phyloP scores from a whole-genome alignment of 2,329 filamentous ascomycete species.

The Fusarium multiceps region DNA sequence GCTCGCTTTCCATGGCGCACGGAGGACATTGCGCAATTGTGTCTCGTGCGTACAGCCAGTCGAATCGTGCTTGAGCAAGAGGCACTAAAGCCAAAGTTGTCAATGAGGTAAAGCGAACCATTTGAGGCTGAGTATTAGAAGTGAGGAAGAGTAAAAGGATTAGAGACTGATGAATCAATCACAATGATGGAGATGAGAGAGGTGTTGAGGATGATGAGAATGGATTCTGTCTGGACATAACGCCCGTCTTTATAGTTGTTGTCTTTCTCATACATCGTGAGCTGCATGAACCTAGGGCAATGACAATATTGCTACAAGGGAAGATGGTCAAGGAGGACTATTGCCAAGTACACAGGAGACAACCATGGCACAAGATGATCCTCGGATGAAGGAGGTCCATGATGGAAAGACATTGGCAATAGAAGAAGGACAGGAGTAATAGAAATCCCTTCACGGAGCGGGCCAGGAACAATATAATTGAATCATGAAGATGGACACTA shows the following conservation, averaged over 20 bases:
- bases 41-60: slow-evolving; percentile 33
- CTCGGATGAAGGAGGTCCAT: neutral
- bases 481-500: slow-evolving; percentile 7
- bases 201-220: slow-evolving; percentile 21
- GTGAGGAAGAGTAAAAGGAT: neutral
- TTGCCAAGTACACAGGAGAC: slow-evolving; percentile 12
- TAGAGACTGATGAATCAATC: neutral
- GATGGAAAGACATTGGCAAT: slow-evolving; percentile 24
- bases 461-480: slow-evolving; percentile 1
- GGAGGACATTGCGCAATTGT: slow-evolving; percentile 47
- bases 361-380: neutral
- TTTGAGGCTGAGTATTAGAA: slow-evolving; percentile 18
- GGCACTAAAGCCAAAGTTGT: slow-evolving; percentile 45
- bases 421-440: neutral
- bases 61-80: slow-evolving; percentile 44
- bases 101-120: slow-evolving; percentile 45
- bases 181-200: neutral
- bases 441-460: slow-evolving; percentile 16
- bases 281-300: neutral
- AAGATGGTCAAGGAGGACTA: slow-evolving; percentile 5
- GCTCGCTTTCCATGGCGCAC: slow-evolving; percentile 39
- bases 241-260: slow-evolving; percentile 34
- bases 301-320: slow-evolving; percentile 6
- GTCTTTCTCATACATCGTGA: neutral
- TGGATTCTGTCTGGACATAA: neutral